Evolutionary conservation across 306 rosid genomes (phyloP).

Genomic region (Hippophae gyantsensis): DNA sequence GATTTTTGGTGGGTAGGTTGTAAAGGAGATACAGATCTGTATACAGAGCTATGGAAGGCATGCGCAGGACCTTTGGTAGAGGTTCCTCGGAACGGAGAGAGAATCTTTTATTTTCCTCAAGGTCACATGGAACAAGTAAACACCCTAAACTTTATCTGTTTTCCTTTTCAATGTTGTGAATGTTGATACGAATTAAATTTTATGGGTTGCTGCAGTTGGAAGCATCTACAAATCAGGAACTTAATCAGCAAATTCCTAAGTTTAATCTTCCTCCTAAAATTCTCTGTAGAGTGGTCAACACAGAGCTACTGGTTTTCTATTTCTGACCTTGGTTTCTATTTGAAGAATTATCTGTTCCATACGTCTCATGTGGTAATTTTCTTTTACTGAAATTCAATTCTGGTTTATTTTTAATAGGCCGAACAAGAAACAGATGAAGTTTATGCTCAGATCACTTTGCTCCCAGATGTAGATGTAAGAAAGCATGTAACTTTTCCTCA

Average conservation of each 20-base stretch:
- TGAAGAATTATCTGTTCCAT: slow-evolving; percentile 8
- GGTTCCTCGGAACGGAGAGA: slow-evolving; percentile 51
- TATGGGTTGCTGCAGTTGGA: slow-evolving; percentile 40
- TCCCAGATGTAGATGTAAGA: slow-evolving; percentile 67
- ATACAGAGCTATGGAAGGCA: slow-evolving; percentile 59
- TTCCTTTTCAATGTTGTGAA: slow-evolving; percentile 15
- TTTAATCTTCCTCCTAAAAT: slow-evolving; percentile 68
- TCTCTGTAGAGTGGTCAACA: slow-evolving; percentile 55
- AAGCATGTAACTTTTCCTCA: slow-evolving; percentile 15
- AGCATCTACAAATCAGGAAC: slow-evolving; percentile 66
- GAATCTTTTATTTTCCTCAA: slow-evolving; percentile 79
- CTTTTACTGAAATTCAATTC: background rate
- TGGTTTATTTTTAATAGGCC: slow-evolving; percentile 30
- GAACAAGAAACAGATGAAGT: slow-evolving; percentile 85
- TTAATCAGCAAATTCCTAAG: slow-evolving; percentile 57
- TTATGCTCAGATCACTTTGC: slow-evolving; percentile 70
- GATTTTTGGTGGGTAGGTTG: slow-evolving; percentile 27
- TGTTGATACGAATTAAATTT: slow-evolving; percentile 1
- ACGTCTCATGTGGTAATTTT: background rate
- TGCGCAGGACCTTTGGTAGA: slow-evolving; percentile 90
- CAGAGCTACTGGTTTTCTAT: slow-evolving; percentile 47
- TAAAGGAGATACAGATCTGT: slow-evolving; percentile 34
- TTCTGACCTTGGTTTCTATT: slow-evolving; percentile 10
- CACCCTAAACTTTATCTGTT: slow-evolving; percentile 13
- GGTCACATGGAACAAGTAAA: slow-evolving; percentile 90